These are phyloP conservation scores for Hapsidospora chrysogenum DNA, from an alignment of 495 filamentous ascomycete genomes.

Conservation along the genomic window DNA sequence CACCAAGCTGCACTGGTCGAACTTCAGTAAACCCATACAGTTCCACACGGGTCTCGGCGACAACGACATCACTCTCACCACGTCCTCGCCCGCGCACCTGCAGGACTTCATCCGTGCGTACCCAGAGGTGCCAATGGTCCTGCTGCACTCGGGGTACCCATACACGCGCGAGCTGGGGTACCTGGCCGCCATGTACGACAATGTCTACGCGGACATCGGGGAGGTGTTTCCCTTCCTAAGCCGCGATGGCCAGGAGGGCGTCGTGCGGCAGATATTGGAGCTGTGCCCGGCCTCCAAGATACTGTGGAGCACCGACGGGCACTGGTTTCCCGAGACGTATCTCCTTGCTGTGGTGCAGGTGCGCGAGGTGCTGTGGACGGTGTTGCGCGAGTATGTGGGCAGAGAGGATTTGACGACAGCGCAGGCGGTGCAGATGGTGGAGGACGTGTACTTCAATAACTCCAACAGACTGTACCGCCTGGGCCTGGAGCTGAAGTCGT, in stretches of 20 bases:
- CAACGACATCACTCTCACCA: constrained; percentile 55
- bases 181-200: constrained; percentile 60
- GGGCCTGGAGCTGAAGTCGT: too few relatives aligned
- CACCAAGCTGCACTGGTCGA: too few relatives aligned
- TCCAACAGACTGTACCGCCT: constrained; percentile 51
- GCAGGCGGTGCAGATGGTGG: constrained; percentile 40
- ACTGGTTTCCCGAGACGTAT: too few relatives aligned
- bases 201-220: constrained; percentile 75
- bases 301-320: too few relatives aligned
- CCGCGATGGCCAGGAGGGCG: constrained; percentile 57
- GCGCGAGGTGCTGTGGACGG: constrained; percentile 52
- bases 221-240: constrained; percentile 77
- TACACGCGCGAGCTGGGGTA: constrained; percentile 74
- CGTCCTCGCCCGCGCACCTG: constrained; percentile 60
- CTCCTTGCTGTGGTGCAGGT: too few relatives aligned
- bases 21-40: constrained; percentile 78
- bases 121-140: constrained; percentile 52
- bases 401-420: constrained; percentile 34
- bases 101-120: constrained; percentile 58
- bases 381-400: constrained; percentile 45
- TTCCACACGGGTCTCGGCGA: constrained; percentile 82
- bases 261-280: constrained; percentile 61
- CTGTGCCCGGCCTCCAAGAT: constrained; percentile 56
- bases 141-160: constrained; percentile 74
- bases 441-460: constrained; percentile 52